A percentile compares a stretch with the other conserved stretches of the same genome.
These are phyloP conservation scores for Pueraria montana DNA, from an alignment of 306 rosid genomes.

Conservation along the genomic window DNA sequence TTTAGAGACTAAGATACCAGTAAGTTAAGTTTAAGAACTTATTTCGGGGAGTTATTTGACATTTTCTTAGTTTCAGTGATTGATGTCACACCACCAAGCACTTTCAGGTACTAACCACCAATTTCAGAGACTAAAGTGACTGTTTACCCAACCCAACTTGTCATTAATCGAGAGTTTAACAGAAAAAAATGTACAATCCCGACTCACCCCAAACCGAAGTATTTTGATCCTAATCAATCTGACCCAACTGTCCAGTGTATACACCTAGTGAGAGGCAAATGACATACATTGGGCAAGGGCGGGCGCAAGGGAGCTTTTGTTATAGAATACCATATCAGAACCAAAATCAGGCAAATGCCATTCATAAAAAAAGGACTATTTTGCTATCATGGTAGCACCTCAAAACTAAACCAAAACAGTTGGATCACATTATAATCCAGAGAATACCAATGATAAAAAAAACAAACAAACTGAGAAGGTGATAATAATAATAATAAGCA, in stretches of 20 bases:
- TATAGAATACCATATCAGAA: background rate
- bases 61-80: too few relatives aligned
- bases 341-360: background rate
- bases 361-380: background rate
- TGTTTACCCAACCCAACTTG: too few relatives aligned
- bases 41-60: too few relatives aligned
- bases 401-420: conserved; percentile 5
- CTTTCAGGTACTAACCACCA: too few relatives aligned
- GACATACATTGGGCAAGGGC: background rate
- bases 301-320: too few relatives aligned
- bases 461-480: background rate
- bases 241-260: background rate
- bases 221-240: background rate
- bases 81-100: too few relatives aligned
- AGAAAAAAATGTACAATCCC: background rate
- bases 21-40: too few relatives aligned
- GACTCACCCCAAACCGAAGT: background rate
- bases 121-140: too few relatives aligned
- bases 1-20: too few relatives aligned
- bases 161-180: background rate
- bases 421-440: conserved; percentile 13
- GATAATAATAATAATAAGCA: conserved; percentile 21
- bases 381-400: background rate
- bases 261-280: background rate
- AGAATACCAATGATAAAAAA: background rate